Evolutionary conservation across 2,329 filamentous ascomycete species (phyloP), one percentile per base, ranked within the genome.

Genomic region (Pseudocercospora fuligena): DNA sequence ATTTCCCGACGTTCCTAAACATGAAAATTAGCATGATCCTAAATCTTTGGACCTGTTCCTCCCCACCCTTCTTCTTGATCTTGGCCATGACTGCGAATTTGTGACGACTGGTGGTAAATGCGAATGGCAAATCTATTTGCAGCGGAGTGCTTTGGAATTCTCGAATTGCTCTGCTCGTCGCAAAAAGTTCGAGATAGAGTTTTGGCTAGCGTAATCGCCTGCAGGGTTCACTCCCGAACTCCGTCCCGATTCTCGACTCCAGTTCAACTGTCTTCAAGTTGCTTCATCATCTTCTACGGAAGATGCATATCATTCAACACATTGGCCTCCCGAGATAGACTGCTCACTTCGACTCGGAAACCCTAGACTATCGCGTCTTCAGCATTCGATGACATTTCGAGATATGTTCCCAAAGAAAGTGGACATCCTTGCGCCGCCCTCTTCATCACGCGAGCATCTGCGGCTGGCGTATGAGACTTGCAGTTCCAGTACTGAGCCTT

Each of bases 21-120:
- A 25, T 64, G 56, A 47, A 69, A 68, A 66, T 62, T 56, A 25
- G 46, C 11, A 25, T 2, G 11, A 19, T 21, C n/a, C n/a, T 14
- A 16, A 6, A 9, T 7, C 3, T n/a, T 6, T n/a, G 11, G 33
- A 36, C 5, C 8, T 6, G 3, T 19, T 12, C 1, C 3, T n/a
- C 21, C 77, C 72, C 80, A 88, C 89, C 94, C 84, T 94, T 97
- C 87, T 92, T 96, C 89, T 95, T 96, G 75, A 94, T 90, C 76
- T 89, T 89, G 64, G 83, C 88, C 93, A 96, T 89, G 60, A 27
- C 56, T 71, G 65, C 43, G 43, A 59, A 63, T 46, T 57, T 5
- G 33, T 47, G 60, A 25, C 3, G 14, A 43, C 2, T 16, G 12
- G 53, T 57, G 25, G 19, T 31, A 5, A 25, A 29, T 2, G 14